Percentiles rank a stretch among this genome's conserved stretches.
Conservation (phyloP, 495 filamentous ascomycete species). For the Hapsidospora chrysogenum region DNA sequence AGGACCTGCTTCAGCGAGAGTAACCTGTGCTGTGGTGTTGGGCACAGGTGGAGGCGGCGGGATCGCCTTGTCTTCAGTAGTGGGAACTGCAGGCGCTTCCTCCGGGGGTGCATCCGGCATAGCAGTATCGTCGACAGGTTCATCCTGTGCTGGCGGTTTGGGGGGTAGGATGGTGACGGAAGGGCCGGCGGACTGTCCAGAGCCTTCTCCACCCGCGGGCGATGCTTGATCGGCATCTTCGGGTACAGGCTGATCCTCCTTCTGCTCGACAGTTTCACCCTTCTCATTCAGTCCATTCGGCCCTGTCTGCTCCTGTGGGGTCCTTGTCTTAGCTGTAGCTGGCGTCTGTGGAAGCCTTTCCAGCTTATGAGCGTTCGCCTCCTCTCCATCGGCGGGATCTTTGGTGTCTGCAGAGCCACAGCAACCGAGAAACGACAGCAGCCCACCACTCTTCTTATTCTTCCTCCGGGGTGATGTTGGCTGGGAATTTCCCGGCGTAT, state of each 20-base stretch:
- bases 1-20: not conserved
- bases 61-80: conserved; percentile 11
- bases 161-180: conserved; percentile 28
- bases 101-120: conserved; percentile 36
- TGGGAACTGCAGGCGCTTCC: conserved; percentile 1
- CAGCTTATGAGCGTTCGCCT: conserved; percentile 45
- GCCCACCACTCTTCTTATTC: conserved; percentile 37
- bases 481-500: conserved; percentile 25
- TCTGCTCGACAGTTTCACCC: too few relatives aligned
- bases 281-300: too few relatives aligned
- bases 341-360: conserved; percentile 35
- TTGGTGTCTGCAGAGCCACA: conserved; percentile 52
- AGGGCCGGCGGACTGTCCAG: too few relatives aligned
- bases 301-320: conserved; percentile 36
- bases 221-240: conserved; percentile 15
- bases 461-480: conserved; percentile 31
- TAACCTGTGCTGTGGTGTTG: conserved; percentile 10
- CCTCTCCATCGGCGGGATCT: conserved; percentile 44
- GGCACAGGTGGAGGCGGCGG: conserved; percentile 42
- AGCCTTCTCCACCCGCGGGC: too few relatives aligned
- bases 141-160: conserved; percentile 12
- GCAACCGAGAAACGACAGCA: conserved; percentile 66
- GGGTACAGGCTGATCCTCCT: too few relatives aligned
- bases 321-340: conserved; percentile 35
- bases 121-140: conserved; percentile 42